Conservation (phyloP, 1,139 yeast genomes). For the Blastobotrys serpentis region DNA sequence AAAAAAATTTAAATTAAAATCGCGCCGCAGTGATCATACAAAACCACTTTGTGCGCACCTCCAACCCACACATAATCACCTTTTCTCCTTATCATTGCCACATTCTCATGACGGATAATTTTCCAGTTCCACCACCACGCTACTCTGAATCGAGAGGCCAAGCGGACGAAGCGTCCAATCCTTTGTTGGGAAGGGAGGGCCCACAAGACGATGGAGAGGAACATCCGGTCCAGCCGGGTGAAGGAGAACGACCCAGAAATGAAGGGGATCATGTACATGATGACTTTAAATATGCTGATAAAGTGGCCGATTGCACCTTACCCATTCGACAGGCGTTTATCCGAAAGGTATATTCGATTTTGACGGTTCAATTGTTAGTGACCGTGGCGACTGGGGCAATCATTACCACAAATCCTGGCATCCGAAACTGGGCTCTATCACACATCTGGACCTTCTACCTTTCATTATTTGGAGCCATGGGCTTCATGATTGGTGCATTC, state of each 20-base stretch:
- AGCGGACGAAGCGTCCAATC: conserved; percentile 6
- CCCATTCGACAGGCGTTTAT: conserved; percentile 73
- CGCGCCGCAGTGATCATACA: too few species aligned
- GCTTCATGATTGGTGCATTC: conserved; percentile 58
- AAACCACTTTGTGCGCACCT: not conserved
- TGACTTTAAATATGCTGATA: conserved; percentile 80
- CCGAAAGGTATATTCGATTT: conserved; percentile 74
- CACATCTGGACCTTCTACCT: conserved; percentile 63
- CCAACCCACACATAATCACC: not conserved
- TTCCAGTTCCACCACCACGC: conserved; percentile 19
- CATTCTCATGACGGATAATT: conserved; percentile 9
- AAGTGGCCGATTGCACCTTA: conserved; percentile 74
- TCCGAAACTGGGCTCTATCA: conserved; percentile 58
- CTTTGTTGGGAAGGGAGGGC: conserved; percentile 3
- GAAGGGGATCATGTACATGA: conserved; percentile 46
- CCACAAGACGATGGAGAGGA: not conserved
- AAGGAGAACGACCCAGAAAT: conserved; percentile 26
- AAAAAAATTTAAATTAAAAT: too few species aligned
- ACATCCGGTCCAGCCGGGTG: conserved; percentile 24
- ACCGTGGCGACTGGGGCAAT: conserved; percentile 62
- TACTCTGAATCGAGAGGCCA: conserved; percentile 8
- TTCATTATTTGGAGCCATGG: conserved; percentile 59
- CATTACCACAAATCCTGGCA: conserved; percentile 48
- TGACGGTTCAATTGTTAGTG: conserved; percentile 60
- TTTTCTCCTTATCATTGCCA: conserved; percentile 6